Evolutionary conservation across 257 asterid genomes (phyloP).

Genomic region (Dorcoceras hygrometricum): DNA sequence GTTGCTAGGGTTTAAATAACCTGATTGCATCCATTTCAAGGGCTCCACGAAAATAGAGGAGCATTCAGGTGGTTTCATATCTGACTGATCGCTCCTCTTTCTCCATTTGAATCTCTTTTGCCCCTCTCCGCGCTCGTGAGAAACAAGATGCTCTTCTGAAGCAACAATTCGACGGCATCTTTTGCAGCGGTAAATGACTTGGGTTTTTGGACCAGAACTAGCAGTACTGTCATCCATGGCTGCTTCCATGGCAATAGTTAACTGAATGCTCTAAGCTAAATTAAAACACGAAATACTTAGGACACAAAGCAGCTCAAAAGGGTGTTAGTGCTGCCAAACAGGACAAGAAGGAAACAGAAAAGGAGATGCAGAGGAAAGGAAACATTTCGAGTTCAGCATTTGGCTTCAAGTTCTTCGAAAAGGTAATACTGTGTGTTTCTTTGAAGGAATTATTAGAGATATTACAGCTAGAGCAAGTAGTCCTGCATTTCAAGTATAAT

Average conservation of each 20-base stretch:
- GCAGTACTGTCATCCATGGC: conserved; percentile 21
- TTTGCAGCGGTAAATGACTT: conserved; percentile 78
- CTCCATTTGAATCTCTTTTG: conserved; percentile 71
- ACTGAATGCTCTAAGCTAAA: conserved; percentile 16
- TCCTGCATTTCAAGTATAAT: too few relatives aligned
- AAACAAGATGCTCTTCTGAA: conserved; percentile 54
- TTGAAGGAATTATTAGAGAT: too few relatives aligned
- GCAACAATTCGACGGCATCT: conserved; percentile 93
- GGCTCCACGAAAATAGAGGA: conserved; percentile 93
- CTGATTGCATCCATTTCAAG: conserved; percentile 90
- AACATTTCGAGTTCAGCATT: too few relatives aligned
- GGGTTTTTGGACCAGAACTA: conserved; percentile 40
- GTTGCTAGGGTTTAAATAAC: conserved; percentile 28
- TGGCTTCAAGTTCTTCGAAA: too few relatives aligned
- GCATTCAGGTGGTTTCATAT: conserved; percentile 49
- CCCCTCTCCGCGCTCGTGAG: conserved; percentile 74
- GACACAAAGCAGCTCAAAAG: not conserved
- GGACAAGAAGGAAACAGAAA: too few relatives aligned
- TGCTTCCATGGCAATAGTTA: conserved; percentile 33
- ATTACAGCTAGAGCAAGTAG: too few relatives aligned
- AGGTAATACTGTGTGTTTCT: too few relatives aligned
- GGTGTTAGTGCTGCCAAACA: too few relatives aligned
- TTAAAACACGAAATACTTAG: conserved; percentile 9
- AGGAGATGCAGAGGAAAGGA: too few relatives aligned
- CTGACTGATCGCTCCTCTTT: conserved; percentile 40